phyloP scores from a whole-genome alignment of 768 basidiomycete genomes.

The Steccherinum ochraceum region DNA sequence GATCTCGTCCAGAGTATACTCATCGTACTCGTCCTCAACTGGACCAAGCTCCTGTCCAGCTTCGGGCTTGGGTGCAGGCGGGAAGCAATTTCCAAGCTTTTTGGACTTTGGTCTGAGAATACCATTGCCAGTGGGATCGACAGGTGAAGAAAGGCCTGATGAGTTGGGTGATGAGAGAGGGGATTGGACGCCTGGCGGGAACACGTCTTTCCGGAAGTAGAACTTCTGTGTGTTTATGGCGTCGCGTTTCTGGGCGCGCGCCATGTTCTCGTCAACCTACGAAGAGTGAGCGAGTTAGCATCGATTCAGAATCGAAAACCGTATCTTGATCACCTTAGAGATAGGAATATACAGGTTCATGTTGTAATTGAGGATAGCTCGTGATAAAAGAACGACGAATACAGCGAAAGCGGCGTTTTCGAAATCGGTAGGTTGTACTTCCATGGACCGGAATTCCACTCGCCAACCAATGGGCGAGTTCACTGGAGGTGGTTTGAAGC shows the following conservation, averaged over 20 bases:
- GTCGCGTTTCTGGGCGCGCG: slow-evolving; percentile 76
- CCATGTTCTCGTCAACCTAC: slow-evolving; percentile 98
- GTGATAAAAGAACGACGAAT: slow-evolving; percentile 89
- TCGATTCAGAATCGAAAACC: no score
- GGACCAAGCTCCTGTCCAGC: slow-evolving; percentile 35
- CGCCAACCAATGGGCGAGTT: slow-evolving; percentile 94
- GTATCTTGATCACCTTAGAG: slow-evolving; percentile 77
- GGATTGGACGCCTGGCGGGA: slow-evolving; percentile 36
- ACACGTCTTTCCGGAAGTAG: slow-evolving; percentile 85
- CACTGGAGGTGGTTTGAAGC: slow-evolving; percentile 97
- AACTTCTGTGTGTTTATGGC: slow-evolving; percentile 73
- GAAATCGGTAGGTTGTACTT: slow-evolving; percentile 97
- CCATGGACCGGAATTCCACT: slow-evolving; percentile 98
- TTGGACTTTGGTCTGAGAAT: slow-evolving; percentile 46
- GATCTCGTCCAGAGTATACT: slow-evolving; percentile 89
- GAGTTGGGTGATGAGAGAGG: slow-evolving; percentile 25
- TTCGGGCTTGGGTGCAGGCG: slow-evolving; percentile 46
- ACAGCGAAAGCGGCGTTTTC: slow-evolving; percentile 97
- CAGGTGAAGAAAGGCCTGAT: slow-evolving; percentile 16
- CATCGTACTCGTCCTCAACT: slow-evolving; percentile 81
- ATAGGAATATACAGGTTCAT: slow-evolving; percentile 97
- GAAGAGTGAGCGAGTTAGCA: no score
- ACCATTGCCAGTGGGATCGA: slow-evolving; percentile 19
- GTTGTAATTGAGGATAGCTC: slow-evolving; percentile 87
- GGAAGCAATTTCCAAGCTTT: slow-evolving; percentile 69